These are phyloP conservation scores for Polytolypa hystricis DNA, from an alignment of 2,329 filamentous ascomycete genomes.

Conservation along the genomic window DNA sequence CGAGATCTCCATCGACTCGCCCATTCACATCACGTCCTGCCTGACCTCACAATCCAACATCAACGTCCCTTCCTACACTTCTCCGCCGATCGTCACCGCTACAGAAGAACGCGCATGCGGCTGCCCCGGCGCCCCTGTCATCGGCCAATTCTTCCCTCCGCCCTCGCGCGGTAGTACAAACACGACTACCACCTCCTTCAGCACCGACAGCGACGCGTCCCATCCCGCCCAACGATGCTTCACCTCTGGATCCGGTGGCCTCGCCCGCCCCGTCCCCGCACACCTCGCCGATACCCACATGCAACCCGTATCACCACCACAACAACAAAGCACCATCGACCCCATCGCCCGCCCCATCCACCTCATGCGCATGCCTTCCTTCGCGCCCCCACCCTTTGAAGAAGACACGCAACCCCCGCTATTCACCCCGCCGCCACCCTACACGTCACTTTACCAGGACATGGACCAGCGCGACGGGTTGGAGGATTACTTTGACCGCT, in stretches of 20 bases:
- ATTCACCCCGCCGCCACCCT: conserved; percentile 73
- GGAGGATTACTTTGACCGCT: conserved; percentile 67
- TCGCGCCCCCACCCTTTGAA: conserved; percentile 78
- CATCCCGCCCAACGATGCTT: conserved; percentile 24
- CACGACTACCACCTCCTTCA: background rate
- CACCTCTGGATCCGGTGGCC: conserved; percentile 28
- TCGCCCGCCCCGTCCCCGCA: conserved; percentile 39
- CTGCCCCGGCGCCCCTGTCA: conserved; percentile 52
- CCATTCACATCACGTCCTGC: conserved; percentile 86
- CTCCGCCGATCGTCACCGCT: conserved; percentile 24
- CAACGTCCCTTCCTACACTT: conserved; percentile 68
- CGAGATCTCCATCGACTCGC: conserved; percentile 92
- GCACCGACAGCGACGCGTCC: conserved; percentile 10
- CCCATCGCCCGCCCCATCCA: conserved; percentile 62
- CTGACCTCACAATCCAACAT: conserved; percentile 88
- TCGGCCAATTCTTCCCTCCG: conserved; percentile 16
- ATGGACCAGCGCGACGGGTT: conserved; percentile 49
- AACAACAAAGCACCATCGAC: conserved; percentile 35
- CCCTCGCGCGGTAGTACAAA: too few relatives aligned
- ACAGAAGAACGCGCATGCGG: conserved; percentile 52
- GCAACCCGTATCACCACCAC: conserved; percentile 19
- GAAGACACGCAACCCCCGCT: conserved; percentile 64
- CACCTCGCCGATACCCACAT: conserved; percentile 30
- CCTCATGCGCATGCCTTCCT: conserved; percentile 69
- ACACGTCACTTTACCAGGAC: conserved; percentile 65